Conservation (phyloP, 2,329 filamentous ascomycete species). For the Pseudocercospora fijiensis region DNA sequence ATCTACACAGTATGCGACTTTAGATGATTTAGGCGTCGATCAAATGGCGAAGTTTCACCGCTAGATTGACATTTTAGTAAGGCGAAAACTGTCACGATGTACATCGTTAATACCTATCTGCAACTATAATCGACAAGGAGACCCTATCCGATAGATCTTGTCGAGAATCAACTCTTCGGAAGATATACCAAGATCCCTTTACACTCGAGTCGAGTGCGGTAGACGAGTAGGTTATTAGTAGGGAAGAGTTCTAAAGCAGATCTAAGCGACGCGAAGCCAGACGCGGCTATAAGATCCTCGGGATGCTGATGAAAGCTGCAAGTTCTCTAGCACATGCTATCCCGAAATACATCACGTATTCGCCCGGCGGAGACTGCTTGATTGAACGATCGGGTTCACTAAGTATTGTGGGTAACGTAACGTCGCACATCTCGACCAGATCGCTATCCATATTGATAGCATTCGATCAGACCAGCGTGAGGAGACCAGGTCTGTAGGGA, state of each 20-base stretch:
- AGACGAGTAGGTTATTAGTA: too few species aligned
- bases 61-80: too few species aligned
- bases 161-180: neutral
- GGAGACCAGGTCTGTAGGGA: slow-evolving; percentile 57
- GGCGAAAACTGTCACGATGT: neutral
- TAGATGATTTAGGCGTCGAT: too few species aligned
- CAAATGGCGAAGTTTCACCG: too few species aligned
- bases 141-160: neutral
- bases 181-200: neutral
- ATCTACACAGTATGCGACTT: too few species aligned
- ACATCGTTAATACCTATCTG: neutral
- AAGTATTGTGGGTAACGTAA: too few species aligned
- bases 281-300: neutral
- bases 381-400: too few species aligned
- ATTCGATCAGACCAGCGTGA: slow-evolving; percentile 46
- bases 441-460: too few species aligned
- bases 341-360: neutral
- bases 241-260: too few species aligned
- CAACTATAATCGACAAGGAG: neutral
- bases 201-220: neutral
- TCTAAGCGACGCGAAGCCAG: neutral
- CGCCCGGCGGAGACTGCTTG: too few species aligned
- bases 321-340: neutral
- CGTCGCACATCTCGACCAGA: too few species aligned
- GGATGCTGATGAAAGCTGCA: neutral